These are phyloP conservation scores for Teratosphaeria pseudoeucalypti DNA, from an alignment of 2,329 filamentous ascomycete species.

Conservation along the genomic window DNA sequence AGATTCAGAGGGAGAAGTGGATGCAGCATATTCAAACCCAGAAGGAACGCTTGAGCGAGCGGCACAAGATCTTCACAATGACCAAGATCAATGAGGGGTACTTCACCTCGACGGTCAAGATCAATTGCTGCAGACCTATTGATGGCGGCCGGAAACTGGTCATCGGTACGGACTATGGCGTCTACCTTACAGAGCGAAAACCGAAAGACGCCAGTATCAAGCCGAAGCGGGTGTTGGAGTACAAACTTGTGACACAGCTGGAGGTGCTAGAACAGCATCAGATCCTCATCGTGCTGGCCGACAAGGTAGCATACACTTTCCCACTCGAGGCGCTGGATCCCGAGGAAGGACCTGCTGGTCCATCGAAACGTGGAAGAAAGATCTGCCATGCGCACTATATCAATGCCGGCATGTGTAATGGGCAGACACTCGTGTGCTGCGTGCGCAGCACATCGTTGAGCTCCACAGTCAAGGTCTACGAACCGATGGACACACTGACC, in stretches of 20 bases:
- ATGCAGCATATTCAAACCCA: constrained; percentile 90
- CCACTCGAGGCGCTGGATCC: constrained; percentile 76
- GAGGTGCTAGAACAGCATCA: constrained; percentile 94
- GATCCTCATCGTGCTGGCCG: constrained; percentile 79
- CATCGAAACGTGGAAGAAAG: constrained; percentile 82
- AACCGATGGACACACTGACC: constrained; percentile 91
- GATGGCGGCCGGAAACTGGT: constrained; percentile 92
- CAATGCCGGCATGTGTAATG: constrained; percentile 90
- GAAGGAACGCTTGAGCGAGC: constrained; percentile 72
- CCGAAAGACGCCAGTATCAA: constrained; percentile 64
- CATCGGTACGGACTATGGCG: constrained; percentile 86
- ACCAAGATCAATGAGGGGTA: constrained; percentile 70
- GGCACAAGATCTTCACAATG: constrained; percentile 61
- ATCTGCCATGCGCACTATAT: constrained; percentile 99
- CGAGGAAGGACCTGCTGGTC: constrained; percentile 60
- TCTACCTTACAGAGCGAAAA: constrained; percentile 85
- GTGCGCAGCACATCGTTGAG: constrained; percentile 90
- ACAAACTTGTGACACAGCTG: constrained; percentile 80
- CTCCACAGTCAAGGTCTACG: constrained; percentile 97
- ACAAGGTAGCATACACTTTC: constrained; percentile 88
- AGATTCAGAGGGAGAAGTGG: constrained; percentile 86
- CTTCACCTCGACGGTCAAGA: constrained; percentile 65
- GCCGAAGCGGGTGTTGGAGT: constrained; percentile 77
- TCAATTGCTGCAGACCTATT: constrained; percentile 90
- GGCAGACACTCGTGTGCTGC: constrained; percentile 87